Conservation (phyloP, 148 eudicot genomes). For the Amaranthus hypochondriacus region DNA sequence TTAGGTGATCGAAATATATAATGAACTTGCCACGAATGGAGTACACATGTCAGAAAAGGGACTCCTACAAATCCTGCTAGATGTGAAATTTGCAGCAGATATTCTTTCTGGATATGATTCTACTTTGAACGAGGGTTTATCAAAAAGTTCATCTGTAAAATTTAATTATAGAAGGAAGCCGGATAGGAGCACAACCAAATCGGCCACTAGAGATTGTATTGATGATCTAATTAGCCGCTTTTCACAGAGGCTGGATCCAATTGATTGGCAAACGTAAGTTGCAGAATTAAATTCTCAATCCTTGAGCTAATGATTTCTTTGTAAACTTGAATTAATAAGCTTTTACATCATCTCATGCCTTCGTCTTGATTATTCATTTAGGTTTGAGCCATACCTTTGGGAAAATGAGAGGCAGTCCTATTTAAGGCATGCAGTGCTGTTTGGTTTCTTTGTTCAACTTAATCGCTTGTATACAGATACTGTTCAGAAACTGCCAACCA, state of each 20-base stretch:
- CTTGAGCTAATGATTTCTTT: neutral
- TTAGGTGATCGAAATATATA: conserved; percentile 65
- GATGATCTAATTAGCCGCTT: conserved; percentile 54
- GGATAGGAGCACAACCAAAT: conserved; percentile 50
- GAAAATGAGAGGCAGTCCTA: conserved; percentile 95
- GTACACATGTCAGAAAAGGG: conserved; percentile 78
- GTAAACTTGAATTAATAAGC: neutral
- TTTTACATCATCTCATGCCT: neutral
- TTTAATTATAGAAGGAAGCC: conserved; percentile 65
- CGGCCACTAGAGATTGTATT: conserved; percentile 51
- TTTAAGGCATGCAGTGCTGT: conserved; percentile 89
- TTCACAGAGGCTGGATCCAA: conserved; percentile 85
- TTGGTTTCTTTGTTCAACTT: conserved; percentile 97
- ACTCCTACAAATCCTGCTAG: conserved; percentile 72
- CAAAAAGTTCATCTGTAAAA: conserved; percentile 44
- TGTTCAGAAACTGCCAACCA: conserved; percentile 67
- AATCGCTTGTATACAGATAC: conserved; percentile 74
- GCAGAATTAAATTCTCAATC: neutral
- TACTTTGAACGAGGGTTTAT: conserved; percentile 35
- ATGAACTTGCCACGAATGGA: conserved; percentile 44
- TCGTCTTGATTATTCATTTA: conserved; percentile 25
- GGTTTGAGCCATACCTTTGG: conserved; percentile 95
- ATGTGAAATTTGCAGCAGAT: conserved; percentile 79
- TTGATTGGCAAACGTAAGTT: conserved; percentile 95
- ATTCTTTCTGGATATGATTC: conserved; percentile 73